Evolutionary conservation across 108 stramenopile species (phyloP).

Genomic region (Nitzschia sp.): DNA sequence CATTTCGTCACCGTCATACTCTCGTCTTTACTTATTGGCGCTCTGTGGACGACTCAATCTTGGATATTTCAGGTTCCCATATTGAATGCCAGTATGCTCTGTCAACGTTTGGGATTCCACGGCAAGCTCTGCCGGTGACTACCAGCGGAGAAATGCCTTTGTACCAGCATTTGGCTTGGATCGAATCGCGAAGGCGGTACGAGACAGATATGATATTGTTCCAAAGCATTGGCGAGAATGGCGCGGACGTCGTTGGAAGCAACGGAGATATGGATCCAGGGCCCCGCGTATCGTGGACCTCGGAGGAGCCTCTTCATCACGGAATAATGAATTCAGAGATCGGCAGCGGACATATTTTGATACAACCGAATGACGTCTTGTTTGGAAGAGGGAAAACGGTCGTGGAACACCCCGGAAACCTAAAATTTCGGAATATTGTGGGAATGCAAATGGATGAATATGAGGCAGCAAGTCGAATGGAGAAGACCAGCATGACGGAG

Average conservation of each 20-base stretch:
- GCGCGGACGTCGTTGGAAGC: constrained; percentile 2
- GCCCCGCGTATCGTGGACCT: constrained; percentile 1
- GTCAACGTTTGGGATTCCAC: constrained; percentile 23
- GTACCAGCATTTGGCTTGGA: constrained; percentile 5
- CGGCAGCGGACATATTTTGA: not conserved
- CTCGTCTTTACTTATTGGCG: not conserved
- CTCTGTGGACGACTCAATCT: not conserved
- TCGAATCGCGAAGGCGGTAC: not conserved
- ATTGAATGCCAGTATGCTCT: constrained; percentile 30
- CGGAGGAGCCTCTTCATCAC: not conserved
- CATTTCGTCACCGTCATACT: no score
- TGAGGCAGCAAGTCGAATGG: constrained; percentile 21
- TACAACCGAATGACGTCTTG: constrained; percentile 12
- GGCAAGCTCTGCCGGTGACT: constrained; percentile 13
- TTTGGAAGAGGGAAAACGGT: constrained; percentile 27
- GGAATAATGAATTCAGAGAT: not conserved
- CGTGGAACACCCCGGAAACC: constrained; percentile 27
- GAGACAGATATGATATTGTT: not conserved
- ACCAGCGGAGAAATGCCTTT: not conserved
- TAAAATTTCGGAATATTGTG: constrained; percentile 29
- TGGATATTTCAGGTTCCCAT: constrained; percentile 21
- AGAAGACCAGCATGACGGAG: constrained; percentile 34
- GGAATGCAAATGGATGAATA: constrained; percentile 23
- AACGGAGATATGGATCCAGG: not conserved
- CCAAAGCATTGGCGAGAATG: not conserved